Conservation (phyloP, 2,329 filamentous ascomycete genomes). For the Neopestalotiopsis rosae region DNA sequence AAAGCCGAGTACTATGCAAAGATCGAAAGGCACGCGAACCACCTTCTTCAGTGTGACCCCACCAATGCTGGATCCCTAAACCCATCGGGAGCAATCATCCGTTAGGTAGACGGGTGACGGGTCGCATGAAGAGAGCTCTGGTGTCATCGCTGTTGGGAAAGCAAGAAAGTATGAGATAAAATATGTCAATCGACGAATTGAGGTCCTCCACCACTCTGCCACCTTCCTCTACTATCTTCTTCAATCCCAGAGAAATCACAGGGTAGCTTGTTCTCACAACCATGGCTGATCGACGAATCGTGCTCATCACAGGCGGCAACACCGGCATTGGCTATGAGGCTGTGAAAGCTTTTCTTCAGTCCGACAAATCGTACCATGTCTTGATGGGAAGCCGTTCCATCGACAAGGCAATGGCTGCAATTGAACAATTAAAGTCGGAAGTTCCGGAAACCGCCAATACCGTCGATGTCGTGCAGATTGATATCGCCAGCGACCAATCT, state of each 20-base stretch:
- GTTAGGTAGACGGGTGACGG: background rate
- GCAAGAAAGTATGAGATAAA: too few species aligned
- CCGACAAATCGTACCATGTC: conserved; percentile 54
- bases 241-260: too few species aligned
- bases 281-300: conserved; percentile 30
- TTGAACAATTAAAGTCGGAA: conserved; percentile 45
- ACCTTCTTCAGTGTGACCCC: background rate
- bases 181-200: too few species aligned
- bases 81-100: background rate
- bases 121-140: background rate
- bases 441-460: conserved; percentile 44
- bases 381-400: conserved; percentile 59
- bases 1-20: background rate
- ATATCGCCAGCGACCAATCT: conserved; percentile 57
- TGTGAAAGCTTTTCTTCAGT: conserved; percentile 57
- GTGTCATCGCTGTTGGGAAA: background rate
- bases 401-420: conserved; percentile 55
- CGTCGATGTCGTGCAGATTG: conserved; percentile 54
- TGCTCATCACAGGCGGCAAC: conserved; percentile 67
- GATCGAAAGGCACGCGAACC: background rate
- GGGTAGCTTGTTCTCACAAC: background rate
- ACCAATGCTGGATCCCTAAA: background rate
- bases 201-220: too few species aligned
- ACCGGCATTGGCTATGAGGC: conserved; percentile 65
- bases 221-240: background rate